Evolutionary conservation across 2,329 filamentous ascomycete genomes (phyloP).

Genomic region (Sporothrix euskadiensis): DNA sequence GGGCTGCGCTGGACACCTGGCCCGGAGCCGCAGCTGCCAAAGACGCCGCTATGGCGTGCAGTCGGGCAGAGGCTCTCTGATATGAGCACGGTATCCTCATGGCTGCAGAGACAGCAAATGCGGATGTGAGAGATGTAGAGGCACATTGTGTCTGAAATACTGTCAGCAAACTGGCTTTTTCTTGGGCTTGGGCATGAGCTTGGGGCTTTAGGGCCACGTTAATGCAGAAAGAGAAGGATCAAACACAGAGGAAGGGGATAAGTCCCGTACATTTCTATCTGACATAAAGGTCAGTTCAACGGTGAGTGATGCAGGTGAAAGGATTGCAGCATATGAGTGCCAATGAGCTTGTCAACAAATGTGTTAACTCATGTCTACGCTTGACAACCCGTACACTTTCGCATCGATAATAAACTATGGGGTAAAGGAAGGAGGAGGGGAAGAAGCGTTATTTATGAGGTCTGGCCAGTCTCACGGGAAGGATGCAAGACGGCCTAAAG

Average conservation of each 20-base stretch:
- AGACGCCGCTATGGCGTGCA: slow-evolving; percentile 40
- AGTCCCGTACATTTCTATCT: background rate
- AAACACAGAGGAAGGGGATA: background rate
- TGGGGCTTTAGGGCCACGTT: no score
- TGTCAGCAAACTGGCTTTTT: background rate
- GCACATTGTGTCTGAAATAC: slow-evolving; percentile 39
- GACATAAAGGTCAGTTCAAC: background rate
- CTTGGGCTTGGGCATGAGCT: background rate
- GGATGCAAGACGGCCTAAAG: slow-evolving; percentile 14
- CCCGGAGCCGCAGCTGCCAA: slow-evolving; percentile 44
- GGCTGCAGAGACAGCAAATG: slow-evolving; percentile 41
- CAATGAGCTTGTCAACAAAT: background rate
- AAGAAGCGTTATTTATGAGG: slow-evolving; percentile 15
- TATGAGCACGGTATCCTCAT: slow-evolving; percentile 46
- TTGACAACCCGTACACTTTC: background rate
- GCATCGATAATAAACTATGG: background rate
- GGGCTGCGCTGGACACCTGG: slow-evolving; percentile 38
- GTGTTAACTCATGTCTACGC: background rate
- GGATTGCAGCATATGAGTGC: background rate
- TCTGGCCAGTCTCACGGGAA: slow-evolving; percentile 6
- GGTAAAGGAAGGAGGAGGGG: background rate
- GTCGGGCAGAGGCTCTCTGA: slow-evolving; percentile 43
- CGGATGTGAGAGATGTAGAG: slow-evolving; percentile 45
- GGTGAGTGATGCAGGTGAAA: background rate
- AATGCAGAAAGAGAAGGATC: background rate